phyloP scores from a whole-genome alignment of 257 asterid genomes.

The Henckelia pumila region DNA sequence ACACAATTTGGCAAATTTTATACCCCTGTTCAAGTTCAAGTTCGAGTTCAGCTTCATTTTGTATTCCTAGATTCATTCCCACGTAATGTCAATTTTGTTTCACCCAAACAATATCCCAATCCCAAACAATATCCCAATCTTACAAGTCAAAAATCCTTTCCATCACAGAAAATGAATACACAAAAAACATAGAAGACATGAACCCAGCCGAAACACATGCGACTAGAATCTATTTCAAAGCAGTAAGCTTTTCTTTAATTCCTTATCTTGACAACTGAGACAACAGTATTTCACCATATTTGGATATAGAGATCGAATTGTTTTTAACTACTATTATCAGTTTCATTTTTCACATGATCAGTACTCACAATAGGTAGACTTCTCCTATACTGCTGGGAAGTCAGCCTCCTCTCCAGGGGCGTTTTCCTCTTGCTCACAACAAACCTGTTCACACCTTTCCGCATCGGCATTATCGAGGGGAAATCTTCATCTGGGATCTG shows the following conservation, averaged over 20 bases:
- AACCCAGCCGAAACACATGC: neutral
- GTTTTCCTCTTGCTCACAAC: slow-evolving; percentile 97
- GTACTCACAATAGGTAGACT: slow-evolving; percentile 60
- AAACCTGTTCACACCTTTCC: slow-evolving; percentile 90
- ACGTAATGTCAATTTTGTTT: too few relatives aligned
- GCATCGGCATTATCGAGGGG: slow-evolving; percentile 95
- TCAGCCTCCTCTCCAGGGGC: slow-evolving; percentile 85
- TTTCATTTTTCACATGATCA: slow-evolving; percentile 50
- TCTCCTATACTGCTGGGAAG: slow-evolving; percentile 70
- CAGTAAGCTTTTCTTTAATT: neutral
- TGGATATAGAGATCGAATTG: neutral
- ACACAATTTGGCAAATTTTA: too few relatives aligned
- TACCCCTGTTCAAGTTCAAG: too few relatives aligned
- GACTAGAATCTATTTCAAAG: neutral
- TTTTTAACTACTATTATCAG: slow-evolving; percentile 30
- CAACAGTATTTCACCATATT: neutral
- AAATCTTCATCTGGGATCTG: slow-evolving; percentile 96
- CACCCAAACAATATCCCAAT: too few relatives aligned
- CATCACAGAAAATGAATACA: too few relatives aligned
- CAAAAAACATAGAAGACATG: too few relatives aligned
- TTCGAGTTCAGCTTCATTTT: too few relatives aligned
- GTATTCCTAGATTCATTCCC: too few relatives aligned
- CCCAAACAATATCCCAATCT: too few relatives aligned
- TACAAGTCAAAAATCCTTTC: too few relatives aligned
- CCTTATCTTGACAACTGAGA: neutral